Evolutionary conservation across 164 flowering plant genomes (phyloP), one percentile per base, ranked within the genome.

Genomic region (Santalum album): DNA sequence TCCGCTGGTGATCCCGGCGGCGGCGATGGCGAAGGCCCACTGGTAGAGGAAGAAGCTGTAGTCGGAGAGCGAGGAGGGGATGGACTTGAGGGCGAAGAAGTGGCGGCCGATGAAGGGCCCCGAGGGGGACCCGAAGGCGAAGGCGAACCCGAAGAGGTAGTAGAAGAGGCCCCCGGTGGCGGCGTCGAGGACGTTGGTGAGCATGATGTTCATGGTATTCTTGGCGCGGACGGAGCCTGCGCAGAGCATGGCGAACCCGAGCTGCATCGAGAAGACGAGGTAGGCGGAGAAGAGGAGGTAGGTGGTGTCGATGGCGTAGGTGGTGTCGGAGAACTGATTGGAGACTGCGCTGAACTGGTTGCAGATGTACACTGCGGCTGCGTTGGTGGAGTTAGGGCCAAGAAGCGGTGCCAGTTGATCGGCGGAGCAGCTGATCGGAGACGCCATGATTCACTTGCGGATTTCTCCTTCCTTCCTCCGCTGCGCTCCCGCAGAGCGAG

Each of bases 1-100:
- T 10, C 92, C 92, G 49, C 78, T 72, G 59, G 88, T 85, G 44
- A 82, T 85, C 0, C 94, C 94, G 19, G 94, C 94, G n/a, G 84
- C 94, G 0, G 94, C 94, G 11, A 85, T 85, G 16, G 94, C 88
- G 51, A 85, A 82, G 21, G 88, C 84, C 88, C 94, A 85, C 57
- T 85, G 94, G 54, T 71, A 85, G 1, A 85, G 69, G 53, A 85
- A 85, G 44, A 42, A 36, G 29, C 74, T 63, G 65, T 73, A 85
- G 47, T 85, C 94, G 26, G 49, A 60, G 32, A n/a, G 0, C 0
- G 29, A 0, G 0, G 65, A 7, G 0, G 90, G 95, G 27, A 83
- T 20, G 1, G 52, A 51, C 18, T 61, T 68, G 17, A 86, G 72
- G 14, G 72, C 95, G 57, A 86, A 86, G 70, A 52, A 55, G 16